Percentiles rank a stretch among this genome's conserved stretches.
phyloP scores from a whole-genome alignment of 1,139 yeast species.

The Kodamaea arcana region DNA sequence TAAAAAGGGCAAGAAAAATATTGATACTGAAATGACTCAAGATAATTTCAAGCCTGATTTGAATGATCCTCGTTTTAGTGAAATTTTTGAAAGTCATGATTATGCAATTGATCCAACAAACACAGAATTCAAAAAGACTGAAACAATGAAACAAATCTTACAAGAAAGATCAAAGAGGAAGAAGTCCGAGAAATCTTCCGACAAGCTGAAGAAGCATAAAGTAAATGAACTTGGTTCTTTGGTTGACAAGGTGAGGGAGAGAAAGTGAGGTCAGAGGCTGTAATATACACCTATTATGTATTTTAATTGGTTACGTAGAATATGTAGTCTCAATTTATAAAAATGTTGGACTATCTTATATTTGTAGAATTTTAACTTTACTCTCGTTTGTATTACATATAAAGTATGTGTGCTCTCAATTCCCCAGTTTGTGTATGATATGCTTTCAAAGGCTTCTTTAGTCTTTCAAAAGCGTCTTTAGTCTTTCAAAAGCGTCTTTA shows the following conservation, averaged over 20 bases:
- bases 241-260: slow-evolving; percentile 24
- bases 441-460: too few species aligned
- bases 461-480: too few species aligned
- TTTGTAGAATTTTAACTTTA: too few species aligned
- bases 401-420: too few species aligned
- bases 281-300: too few species aligned
- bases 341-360: too few species aligned
- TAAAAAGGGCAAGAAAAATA: slow-evolving; percentile 38
- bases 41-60: slow-evolving; percentile 68
- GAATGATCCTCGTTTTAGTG: slow-evolving; percentile 82
- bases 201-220: slow-evolving; percentile 14
- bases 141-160: slow-evolving; percentile 79
- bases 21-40: slow-evolving; percentile 38
- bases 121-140: slow-evolving; percentile 83
- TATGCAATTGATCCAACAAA: slow-evolving; percentile 90
- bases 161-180: slow-evolving; percentile 66
- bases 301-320: not conserved
- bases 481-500: too few species aligned
- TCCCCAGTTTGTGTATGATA: too few species aligned
- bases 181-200: slow-evolving; percentile 6
- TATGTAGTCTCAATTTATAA: too few species aligned
- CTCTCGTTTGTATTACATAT: too few species aligned
- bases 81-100: slow-evolving; percentile 81
- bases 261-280: too few species aligned
- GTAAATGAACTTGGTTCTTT: slow-evolving; percentile 16